Evolutionary conservation across 2,329 filamentous ascomycete species (phyloP).

Genomic region (Aquanectria penicillioides): DNA sequence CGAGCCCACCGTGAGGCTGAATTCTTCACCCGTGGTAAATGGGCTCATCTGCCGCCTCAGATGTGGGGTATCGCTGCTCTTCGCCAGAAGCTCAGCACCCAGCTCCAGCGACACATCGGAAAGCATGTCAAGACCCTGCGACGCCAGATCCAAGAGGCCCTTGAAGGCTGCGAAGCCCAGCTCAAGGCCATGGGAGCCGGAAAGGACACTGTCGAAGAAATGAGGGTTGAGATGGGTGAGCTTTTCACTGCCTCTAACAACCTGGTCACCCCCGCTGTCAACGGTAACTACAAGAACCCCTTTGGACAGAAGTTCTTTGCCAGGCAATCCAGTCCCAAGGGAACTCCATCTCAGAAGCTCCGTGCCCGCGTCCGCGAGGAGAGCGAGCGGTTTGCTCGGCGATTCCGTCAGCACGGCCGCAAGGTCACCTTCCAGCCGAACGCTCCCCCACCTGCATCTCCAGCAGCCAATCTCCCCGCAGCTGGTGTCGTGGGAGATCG

Average conservation of each 20-base stretch:
- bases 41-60: conserved; percentile 56
- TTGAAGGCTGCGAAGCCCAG: conserved; percentile 59
- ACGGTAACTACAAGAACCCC: conserved; percentile 66
- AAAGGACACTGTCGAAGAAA: conserved; percentile 63
- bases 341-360: conserved; percentile 62
- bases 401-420: conserved; percentile 61
- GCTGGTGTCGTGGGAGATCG: conserved; percentile 47
- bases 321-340: conserved; percentile 58
- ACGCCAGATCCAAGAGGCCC: conserved; percentile 60
- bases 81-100: conserved; percentile 59
- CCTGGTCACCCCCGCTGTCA: conserved; percentile 62
- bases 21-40: conserved; percentile 61
- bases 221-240: conserved; percentile 64
- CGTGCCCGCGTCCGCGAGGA: conserved; percentile 62
- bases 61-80: conserved; percentile 59
- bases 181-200: conserved; percentile 61
- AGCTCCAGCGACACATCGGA: conserved; percentile 63
- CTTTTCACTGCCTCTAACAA: conserved; percentile 63
- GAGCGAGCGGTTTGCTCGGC: conserved; percentile 59
- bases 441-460: conserved; percentile 31
- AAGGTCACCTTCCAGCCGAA: conserved; percentile 55
- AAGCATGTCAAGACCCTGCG: conserved; percentile 61
- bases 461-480: conserved; percentile 39
- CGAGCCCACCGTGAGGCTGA: conserved; percentile 55
- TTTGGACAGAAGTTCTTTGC: conserved; percentile 63